Percentiles rank a stretch among this genome's conserved stretches.
Conservation (phyloP, 495 filamentous ascomycete species). For the Paragyromitra xinjiangensis region DNA sequence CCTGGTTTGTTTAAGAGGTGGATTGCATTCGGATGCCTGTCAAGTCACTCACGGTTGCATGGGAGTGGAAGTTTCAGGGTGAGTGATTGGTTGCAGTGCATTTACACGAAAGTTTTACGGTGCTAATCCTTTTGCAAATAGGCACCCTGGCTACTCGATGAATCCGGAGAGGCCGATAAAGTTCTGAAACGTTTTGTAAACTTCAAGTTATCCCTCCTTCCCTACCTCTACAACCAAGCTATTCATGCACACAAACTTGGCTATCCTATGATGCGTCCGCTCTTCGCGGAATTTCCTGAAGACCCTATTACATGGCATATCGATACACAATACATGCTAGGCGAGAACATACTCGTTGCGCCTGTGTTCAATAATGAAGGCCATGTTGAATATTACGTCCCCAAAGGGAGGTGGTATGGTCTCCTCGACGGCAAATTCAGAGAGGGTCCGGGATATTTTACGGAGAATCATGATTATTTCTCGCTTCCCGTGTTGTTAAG, state of each 20-base stretch:
- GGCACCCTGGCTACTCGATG: slow-evolving; percentile 72
- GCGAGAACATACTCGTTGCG: slow-evolving; percentile 67
- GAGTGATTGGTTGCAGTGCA: slow-evolving; percentile 50
- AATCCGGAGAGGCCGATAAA: slow-evolving; percentile 66
- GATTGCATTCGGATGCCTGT: slow-evolving; percentile 75
- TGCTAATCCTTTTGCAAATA: slow-evolving; percentile 2
- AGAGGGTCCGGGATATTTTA: slow-evolving; percentile 62
- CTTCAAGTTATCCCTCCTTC: slow-evolving; percentile 69
- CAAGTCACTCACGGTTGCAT: slow-evolving; percentile 72
- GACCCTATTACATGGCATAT: slow-evolving; percentile 69
- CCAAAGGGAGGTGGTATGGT: slow-evolving; percentile 67
- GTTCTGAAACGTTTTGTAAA: slow-evolving; percentile 68
- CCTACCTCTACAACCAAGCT: slow-evolving; percentile 69
- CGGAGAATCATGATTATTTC: slow-evolving; percentile 62
- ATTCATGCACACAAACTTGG: slow-evolving; percentile 61
- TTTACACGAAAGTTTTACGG: not conserved
- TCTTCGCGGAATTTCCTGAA: slow-evolving; percentile 72
- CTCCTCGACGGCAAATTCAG: slow-evolving; percentile 62
- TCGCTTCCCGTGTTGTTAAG: slow-evolving; percentile 64
- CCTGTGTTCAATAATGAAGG: slow-evolving; percentile 70
- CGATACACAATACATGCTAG: slow-evolving; percentile 74
- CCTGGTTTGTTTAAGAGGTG: slow-evolving; percentile 78
- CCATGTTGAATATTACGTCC: slow-evolving; percentile 70
- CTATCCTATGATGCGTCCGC: slow-evolving; percentile 67
- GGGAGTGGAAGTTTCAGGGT: slow-evolving; percentile 74